phyloP scores from a whole-genome alignment of 2,329 filamentous ascomycete genomes.

The Xylariaceae sp. region DNA sequence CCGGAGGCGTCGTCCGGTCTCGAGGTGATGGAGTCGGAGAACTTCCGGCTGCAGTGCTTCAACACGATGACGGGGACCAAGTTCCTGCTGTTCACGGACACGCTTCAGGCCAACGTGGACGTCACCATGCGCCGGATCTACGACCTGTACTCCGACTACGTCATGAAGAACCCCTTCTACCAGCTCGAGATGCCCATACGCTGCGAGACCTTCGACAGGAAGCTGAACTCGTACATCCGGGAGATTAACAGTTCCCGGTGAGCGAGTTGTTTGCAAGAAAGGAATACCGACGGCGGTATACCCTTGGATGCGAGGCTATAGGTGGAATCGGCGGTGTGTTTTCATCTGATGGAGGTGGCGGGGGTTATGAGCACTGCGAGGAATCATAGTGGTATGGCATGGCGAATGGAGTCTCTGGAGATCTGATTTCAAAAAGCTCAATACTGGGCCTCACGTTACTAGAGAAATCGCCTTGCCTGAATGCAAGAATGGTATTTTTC shows the following conservation, averaged over 20 bases:
- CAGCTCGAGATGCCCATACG: conserved; percentile 96
- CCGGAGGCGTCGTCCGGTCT: conserved; percentile 74
- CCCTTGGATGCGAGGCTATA: not conserved
- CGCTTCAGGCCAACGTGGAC: conserved; percentile 84
- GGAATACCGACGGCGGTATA: too few species aligned
- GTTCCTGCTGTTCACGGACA: conserved; percentile 93
- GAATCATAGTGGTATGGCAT: conserved; percentile 23
- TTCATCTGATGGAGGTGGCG: not conserved
- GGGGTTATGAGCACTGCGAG: not conserved
- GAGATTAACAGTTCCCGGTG: conserved; percentile 65
- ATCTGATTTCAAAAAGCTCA: conserved; percentile 4
- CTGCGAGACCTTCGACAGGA: conserved; percentile 92
- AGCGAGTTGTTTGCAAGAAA: conserved; percentile 27
- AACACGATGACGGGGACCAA: conserved; percentile 93
- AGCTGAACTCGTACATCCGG: conserved; percentile 78
- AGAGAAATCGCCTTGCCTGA: conserved; percentile 4
- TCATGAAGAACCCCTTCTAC: conserved; percentile 99
- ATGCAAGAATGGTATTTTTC: conserved; percentile 14
- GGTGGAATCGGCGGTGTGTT: conserved; percentile 11
- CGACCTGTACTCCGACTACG: conserved; percentile 93
- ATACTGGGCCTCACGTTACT: conserved; percentile 6
- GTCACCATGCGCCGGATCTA: conserved; percentile 83
- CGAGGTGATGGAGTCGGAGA: conserved; percentile 90
- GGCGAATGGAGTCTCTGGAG: conserved; percentile 28
- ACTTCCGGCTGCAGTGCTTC: conserved; percentile 95